Conservation (phyloP, 2,329 filamentous ascomycete genomes). For the Penicillium digitatum region DNA sequence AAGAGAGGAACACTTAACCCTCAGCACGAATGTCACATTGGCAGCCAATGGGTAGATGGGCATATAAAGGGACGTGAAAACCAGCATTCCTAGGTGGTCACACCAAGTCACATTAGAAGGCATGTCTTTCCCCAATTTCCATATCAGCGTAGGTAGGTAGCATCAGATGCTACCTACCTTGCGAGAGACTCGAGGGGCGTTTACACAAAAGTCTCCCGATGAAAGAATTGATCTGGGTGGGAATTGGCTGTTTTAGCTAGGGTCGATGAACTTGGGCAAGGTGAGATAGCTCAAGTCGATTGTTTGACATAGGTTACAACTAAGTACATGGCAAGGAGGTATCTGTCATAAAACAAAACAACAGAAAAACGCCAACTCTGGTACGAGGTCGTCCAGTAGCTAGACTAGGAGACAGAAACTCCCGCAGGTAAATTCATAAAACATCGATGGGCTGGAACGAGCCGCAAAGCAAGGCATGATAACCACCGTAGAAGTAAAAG, state of each 20-base stretch:
- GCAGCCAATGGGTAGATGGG: not conserved
- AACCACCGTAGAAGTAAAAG: constrained; percentile 2
- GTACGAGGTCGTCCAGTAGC: constrained; percentile 7
- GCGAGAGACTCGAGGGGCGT: not conserved
- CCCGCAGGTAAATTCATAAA: constrained; percentile 1
- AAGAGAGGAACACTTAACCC: not conserved
- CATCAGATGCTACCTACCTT: not conserved
- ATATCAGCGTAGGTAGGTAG: not conserved
- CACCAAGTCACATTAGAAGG: constrained; percentile 14
- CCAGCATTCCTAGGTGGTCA: not conserved
- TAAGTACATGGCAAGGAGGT: constrained; percentile 35
- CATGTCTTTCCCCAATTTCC: not conserved
- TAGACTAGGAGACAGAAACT: constrained; percentile 3
- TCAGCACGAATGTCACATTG: constrained; percentile 8
- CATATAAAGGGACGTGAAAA: not conserved
- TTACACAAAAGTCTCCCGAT: not conserved
- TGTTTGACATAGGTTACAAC: constrained; percentile 25
- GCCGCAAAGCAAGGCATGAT: constrained; percentile 7
- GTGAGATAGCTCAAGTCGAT: constrained; percentile 9
- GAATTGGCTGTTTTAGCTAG: not conserved
- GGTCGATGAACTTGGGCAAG: not conserved
- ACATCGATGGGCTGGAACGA: not conserved
- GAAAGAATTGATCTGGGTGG: not conserved
- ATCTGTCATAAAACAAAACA: constrained; percentile 27
- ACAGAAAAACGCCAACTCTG: constrained; percentile 11